Evolutionary conservation across 129 eudicot genomes (phyloP), one percentile per base, ranked within the genome.

Genomic region (Ambrosia artemisiifolia): DNA sequence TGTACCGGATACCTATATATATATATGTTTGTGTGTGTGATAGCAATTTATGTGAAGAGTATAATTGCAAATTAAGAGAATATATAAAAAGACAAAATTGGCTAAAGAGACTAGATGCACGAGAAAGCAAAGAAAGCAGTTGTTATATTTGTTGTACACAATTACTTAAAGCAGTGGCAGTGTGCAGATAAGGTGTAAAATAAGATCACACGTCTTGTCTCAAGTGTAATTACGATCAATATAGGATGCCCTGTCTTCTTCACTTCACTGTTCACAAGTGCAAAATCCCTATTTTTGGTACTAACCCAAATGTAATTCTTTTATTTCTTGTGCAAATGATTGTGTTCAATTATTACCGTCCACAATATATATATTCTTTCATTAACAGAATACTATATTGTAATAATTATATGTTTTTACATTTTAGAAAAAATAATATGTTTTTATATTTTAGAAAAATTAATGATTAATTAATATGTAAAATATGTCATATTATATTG

Each of bases 181-280:
- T 70, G 35, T 75, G 79, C 5, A 16, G 38, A 64, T 74, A 65
- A 60, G 59, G 33, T 60, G 62, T 62, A 47, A 65, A 70, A 49
- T 59, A 66, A 70, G 51, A 77, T 77, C 81, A 70, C 72, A 77
- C 48, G 76, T 77, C 76, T 77, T 77, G 65, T 77, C 76, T 38
- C 75, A 62, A 70, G 38, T 61, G 76, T 61, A 69, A 61, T 69
- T 77, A 18, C 7, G 54, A 69, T 69, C 57, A 10, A 35, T 35
- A 35, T 35, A n/a, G 34, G 76, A 61, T 70, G 81, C 71, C 54
- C 56, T 70, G 71, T 62, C 81, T 50, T 69, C 81, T 60, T 69
- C 63, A 69, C 81, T 60, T 69, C 63, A 61, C 56, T 60, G 48
- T 61, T 61, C 65, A 69, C 76, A 69, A 63, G 65, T 69, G 81